These are phyloP conservation scores for Tephrocybe sp. DNA, from an alignment of 768 basidiomycete genomes.

Conservation along the genomic window DNA sequence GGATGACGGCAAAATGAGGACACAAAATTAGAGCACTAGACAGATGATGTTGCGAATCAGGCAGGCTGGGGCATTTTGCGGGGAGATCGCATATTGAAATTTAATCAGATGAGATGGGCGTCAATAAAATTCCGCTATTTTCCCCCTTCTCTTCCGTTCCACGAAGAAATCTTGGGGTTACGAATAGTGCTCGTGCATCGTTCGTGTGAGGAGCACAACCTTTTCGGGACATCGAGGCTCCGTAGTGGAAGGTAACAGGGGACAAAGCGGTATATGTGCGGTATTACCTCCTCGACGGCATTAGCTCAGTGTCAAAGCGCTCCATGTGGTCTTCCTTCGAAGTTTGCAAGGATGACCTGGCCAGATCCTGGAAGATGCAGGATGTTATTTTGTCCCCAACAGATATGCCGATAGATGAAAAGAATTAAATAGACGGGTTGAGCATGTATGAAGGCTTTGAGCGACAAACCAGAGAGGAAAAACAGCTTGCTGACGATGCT, in stretches of 20 bases:
- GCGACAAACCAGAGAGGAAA: too few relatives aligned
- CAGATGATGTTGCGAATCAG: neutral
- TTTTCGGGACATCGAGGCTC: neutral
- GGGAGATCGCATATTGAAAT: neutral
- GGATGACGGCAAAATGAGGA: neutral
- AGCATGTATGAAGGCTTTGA: too few relatives aligned
- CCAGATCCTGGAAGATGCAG: too few relatives aligned
- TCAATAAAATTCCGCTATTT: constrained; percentile 16
- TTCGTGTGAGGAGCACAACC: constrained; percentile 15
- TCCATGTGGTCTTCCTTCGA: neutral
- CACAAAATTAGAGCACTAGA: constrained; percentile 2
- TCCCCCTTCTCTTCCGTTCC: constrained; percentile 18
- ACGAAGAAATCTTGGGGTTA: neutral
- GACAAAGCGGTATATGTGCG: neutral
- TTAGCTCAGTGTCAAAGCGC: neutral
- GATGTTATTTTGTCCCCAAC: too few relatives aligned
- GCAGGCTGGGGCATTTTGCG: constrained; percentile 1
- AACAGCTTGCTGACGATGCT: too few relatives aligned
- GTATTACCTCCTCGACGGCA: neutral
- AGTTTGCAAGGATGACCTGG: neutral
- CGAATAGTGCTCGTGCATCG: neutral
- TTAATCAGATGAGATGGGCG: constrained; percentile 4
- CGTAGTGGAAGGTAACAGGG: neutral
- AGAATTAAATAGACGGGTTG: too few relatives aligned
- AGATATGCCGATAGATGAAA: too few relatives aligned